These are phyloP conservation scores for Starmerella floricola DNA, from an alignment of 805 yeast genomes.

Conservation along the genomic window DNA sequence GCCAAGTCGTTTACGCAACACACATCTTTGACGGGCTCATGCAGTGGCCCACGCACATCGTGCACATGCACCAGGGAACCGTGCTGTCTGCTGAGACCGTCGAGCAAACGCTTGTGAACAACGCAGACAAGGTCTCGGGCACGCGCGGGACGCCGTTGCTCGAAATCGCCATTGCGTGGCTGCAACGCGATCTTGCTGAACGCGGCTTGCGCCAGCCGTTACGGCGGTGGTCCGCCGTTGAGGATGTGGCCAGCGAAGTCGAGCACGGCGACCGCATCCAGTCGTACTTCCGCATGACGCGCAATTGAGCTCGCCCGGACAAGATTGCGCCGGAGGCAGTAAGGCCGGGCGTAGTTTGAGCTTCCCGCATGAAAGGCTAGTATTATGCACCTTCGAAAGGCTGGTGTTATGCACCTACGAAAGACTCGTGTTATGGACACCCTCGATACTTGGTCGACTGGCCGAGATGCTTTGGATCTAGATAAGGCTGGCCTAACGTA, in stretches of 20 bases:
- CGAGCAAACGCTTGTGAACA: constrained; percentile 19
- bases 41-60: constrained; percentile 74
- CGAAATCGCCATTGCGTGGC: constrained; percentile 30
- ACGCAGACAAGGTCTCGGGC: constrained; percentile 14
- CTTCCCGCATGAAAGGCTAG: too few relatives aligned
- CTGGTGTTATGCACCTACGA: too few relatives aligned
- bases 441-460: too few relatives aligned
- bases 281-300: constrained; percentile 25
- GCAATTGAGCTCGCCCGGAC: too few relatives aligned
- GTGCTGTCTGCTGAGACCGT: constrained; percentile 28
- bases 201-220: constrained; percentile 36
- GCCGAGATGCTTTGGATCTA: too few relatives aligned
- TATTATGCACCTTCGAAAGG: too few relatives aligned
- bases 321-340: too few relatives aligned
- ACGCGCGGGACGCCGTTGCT: constrained; percentile 25
- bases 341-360: too few relatives aligned
- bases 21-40: constrained; percentile 94
- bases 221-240: constrained; percentile 44
- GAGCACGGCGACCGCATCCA: constrained; percentile 25
- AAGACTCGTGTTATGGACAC: too few relatives aligned
- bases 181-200: constrained; percentile 31
- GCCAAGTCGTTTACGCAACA: constrained; percentile 82
- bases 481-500: too few relatives aligned
- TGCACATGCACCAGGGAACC: constrained; percentile 64
- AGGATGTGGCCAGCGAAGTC: constrained; percentile 20